Conservation (phyloP, 352 stramenopile genomes). For the Phytophthora ohioensis region DNA sequence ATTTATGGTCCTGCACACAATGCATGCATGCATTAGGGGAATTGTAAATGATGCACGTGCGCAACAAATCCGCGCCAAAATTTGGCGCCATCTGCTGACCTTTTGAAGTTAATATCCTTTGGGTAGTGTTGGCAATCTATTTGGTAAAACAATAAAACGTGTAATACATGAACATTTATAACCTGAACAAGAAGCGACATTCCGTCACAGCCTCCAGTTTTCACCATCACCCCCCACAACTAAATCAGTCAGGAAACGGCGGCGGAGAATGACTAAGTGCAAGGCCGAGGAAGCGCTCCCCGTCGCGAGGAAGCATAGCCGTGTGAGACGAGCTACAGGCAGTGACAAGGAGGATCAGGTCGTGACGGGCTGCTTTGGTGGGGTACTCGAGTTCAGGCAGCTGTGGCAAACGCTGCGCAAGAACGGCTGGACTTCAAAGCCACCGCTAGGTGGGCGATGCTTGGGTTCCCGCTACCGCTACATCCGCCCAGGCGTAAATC, state of each 20-base stretch:
- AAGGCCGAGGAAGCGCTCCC: background rate
- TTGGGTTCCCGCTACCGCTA: constrained; percentile 3
- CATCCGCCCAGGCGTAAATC: background rate
- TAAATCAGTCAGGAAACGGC: background rate
- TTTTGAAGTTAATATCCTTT: too few species aligned
- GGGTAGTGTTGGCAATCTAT: background rate
- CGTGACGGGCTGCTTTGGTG: background rate
- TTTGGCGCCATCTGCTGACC: too few species aligned
- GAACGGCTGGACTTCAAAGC: constrained; percentile 1
- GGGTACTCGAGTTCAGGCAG: background rate
- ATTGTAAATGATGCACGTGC: too few species aligned
- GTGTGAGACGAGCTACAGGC: background rate
- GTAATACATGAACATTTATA: background rate
- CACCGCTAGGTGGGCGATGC: background rate
- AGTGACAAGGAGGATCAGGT: background rate
- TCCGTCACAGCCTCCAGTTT: background rate
- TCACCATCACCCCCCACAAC: background rate
- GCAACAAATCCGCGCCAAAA: too few species aligned
- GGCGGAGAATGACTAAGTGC: background rate
- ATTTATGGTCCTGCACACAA: too few species aligned
- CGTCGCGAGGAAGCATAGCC: background rate
- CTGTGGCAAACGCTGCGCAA: background rate
- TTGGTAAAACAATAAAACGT: background rate
- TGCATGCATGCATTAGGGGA: too few species aligned
- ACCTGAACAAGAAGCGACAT: background rate